A percentile compares a stretch with the other conserved stretches of the same genome.
Conservation (phyloP, 352 stramenopile species). For the Aphanomyces cochlioides region DNA sequence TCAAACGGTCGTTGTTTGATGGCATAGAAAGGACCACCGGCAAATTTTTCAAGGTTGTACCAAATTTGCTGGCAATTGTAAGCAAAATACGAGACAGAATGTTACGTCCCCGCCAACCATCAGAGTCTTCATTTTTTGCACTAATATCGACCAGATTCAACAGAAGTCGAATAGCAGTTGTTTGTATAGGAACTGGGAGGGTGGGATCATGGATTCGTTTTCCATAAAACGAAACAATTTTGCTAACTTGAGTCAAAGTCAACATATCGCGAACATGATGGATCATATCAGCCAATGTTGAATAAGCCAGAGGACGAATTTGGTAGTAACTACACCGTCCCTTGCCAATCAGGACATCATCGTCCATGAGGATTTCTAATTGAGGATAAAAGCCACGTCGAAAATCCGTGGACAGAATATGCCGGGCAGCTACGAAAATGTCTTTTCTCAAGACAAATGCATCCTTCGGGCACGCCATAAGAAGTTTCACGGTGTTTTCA, state of each 20-base stretch:
- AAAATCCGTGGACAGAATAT: conserved; percentile 98
- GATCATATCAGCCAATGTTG: conserved; percentile 97
- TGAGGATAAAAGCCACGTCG: conserved; percentile 94
- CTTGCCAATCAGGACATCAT: conserved; percentile 91
- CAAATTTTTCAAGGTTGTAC: conserved; percentile 75
- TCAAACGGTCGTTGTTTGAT: conserved; percentile 38
- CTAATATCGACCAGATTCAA: conserved; percentile 97
- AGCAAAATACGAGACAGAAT: conserved; percentile 89
- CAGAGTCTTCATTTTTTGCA: conserved; percentile 91
- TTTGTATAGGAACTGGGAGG: conserved; percentile 94
- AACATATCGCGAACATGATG: conserved; percentile 94
- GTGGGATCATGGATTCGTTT: conserved; percentile 91
- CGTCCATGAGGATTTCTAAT: conserved; percentile 94
- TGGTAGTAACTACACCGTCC: conserved; percentile 78
- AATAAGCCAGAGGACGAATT: conserved; percentile 94
- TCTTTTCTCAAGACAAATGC: conserved; percentile 94
- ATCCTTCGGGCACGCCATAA: conserved; percentile 93
- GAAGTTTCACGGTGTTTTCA: conserved; percentile 91
- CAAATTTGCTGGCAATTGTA: conserved; percentile 94
- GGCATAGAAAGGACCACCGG: conserved; percentile 60
- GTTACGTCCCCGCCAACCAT: conserved; percentile 83
- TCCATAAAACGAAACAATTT: conserved; percentile 92
- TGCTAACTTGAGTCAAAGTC: conserved; percentile 92
- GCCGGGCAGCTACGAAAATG: conserved; percentile 92
- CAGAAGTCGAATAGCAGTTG: conserved; percentile 92